Conservation (phyloP, 768 basidiomycete species). For the Lentinus tigrinus region DNA sequence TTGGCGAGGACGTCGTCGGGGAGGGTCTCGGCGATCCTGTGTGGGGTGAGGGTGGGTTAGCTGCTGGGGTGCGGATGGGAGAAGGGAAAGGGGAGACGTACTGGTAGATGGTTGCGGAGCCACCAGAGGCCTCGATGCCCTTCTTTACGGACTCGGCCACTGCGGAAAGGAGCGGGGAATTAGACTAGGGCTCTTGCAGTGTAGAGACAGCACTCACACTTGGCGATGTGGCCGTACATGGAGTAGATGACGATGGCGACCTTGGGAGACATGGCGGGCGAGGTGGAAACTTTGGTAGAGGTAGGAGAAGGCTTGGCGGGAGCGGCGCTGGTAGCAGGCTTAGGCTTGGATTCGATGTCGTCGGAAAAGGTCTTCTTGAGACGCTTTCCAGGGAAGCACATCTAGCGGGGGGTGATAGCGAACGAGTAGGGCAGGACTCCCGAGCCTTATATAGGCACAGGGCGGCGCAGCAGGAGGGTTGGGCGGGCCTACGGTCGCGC, state of each 20-base stretch:
- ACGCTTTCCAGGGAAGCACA: slow-evolving; percentile 25
- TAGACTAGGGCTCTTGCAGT: background rate
- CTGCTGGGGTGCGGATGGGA: too few species aligned
- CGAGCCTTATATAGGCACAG: background rate
- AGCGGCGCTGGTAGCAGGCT: slow-evolving; percentile 6
- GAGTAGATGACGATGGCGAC: slow-evolving; percentile 76
- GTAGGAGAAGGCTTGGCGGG: slow-evolving; percentile 9
- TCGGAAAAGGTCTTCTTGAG: slow-evolving; percentile 19
- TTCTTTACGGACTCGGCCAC: slow-evolving; percentile 57
- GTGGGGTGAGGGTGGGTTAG: background rate
- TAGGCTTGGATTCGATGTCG: slow-evolving; percentile 10
- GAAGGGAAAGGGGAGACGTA: slow-evolving; percentile 25
- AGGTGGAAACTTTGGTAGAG: slow-evolving; percentile 6
- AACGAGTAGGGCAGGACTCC: background rate
- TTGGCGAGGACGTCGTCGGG: slow-evolving; percentile 59
- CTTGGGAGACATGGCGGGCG: slow-evolving; percentile 44
- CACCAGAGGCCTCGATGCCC: slow-evolving; percentile 43
- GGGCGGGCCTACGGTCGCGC: background rate
- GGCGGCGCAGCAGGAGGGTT: too few species aligned
- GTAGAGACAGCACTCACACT: slow-evolving; percentile 41
- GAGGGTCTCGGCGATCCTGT: slow-evolving; percentile 81
- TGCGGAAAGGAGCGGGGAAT: slow-evolving; percentile 28
- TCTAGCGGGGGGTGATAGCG: slow-evolving; percentile 1
- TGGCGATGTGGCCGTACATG: slow-evolving; percentile 73
- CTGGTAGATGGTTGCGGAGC: slow-evolving; percentile 49